Conservation (phyloP, 768 basidiomycete species). For the Tulasnella sp. region DNA sequence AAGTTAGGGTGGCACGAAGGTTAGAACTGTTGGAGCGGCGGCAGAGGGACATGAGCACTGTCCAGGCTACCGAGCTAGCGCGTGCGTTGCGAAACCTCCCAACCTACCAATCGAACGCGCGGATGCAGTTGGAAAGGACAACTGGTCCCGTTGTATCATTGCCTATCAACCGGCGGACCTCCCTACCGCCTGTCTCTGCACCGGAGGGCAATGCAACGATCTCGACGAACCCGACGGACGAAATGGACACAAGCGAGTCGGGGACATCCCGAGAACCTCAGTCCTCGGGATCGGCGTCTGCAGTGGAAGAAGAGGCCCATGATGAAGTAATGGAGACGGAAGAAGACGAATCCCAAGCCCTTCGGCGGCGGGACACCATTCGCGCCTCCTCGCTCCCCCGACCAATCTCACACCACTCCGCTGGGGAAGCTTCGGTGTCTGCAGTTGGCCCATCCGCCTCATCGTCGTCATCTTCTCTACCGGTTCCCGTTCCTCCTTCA, state of each 20-base stretch:
- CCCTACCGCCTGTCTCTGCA: background rate
- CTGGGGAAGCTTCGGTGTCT: background rate
- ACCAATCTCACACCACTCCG: background rate
- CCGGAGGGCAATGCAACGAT: background rate
- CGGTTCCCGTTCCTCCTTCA: slow-evolving; percentile 24
- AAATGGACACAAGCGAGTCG: slow-evolving; percentile 7
- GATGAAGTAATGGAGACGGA: slow-evolving; percentile 30
- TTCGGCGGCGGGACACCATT: slow-evolving; percentile 28
- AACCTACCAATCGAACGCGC: slow-evolving; percentile 37
- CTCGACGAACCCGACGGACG: background rate
- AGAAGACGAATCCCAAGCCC: slow-evolving; percentile 2
- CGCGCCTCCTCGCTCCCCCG: slow-evolving; percentile 4
- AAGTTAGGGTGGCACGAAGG: slow-evolving; percentile 68
- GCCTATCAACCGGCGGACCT: slow-evolving; percentile 4
- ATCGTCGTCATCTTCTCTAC: slow-evolving; percentile 25
- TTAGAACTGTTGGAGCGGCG: slow-evolving; percentile 57
- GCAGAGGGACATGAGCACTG: slow-evolving; percentile 51
- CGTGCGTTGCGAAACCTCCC: slow-evolving; percentile 60
- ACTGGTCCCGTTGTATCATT: slow-evolving; percentile 20
- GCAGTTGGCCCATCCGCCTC: background rate
- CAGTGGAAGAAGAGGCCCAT: background rate
- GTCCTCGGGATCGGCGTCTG: slow-evolving; percentile 22
- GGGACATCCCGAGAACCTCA: slow-evolving; percentile 4
- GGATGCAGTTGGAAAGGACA: background rate
- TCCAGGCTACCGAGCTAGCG: slow-evolving; percentile 59